These are phyloP conservation scores for barrel medic (Medicago truncatula) DNA, from an alignment of 306 rosid species.

Conservation along the genomic window MtrunA17r5.0-ANR NC_053043.1:36257001-36257500, in stretches of 20 bases:
- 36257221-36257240: neutral
- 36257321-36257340: neutral
- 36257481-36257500: neutral
- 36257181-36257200: neutral
- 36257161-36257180: neutral
- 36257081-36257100: neutral
- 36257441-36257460: neutral
- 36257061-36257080: neutral
- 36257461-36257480: slow-evolving; percentile 5
- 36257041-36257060: neutral
- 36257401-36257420: neutral
- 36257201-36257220: neutral
- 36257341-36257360: neutral
- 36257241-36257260: neutral
- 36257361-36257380: neutral
- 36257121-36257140: neutral
- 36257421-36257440: neutral
- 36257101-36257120: slow-evolving; percentile 9
- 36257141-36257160: neutral
- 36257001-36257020: neutral
- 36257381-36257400: neutral
- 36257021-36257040: neutral
- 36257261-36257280: neutral
- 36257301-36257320: slow-evolving; percentile 18
- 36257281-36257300: neutral